Evolutionary conservation across 371 early-diverging fungal genomes (phyloP).

Genomic region (Gilbertella persicaria): DNA sequence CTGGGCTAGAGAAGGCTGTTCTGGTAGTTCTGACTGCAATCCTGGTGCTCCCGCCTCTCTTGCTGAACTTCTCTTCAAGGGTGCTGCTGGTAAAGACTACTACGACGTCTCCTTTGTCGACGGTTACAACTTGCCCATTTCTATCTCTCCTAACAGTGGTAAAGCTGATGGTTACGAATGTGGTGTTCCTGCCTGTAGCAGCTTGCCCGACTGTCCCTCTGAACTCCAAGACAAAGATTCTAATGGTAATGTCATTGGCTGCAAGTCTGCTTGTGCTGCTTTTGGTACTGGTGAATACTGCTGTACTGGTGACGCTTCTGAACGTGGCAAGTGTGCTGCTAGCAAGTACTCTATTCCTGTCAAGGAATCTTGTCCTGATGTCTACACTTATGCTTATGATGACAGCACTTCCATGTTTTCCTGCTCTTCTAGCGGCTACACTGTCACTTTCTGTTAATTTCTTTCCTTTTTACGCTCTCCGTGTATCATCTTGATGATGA

Average conservation of each 20-base stretch:
- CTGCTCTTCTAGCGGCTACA: conserved; percentile 23
- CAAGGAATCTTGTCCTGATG: conserved; percentile 26
- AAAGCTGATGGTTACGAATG: conserved; percentile 27
- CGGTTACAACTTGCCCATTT: conserved; percentile 37
- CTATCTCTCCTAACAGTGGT: conserved; percentile 31
- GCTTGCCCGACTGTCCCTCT: conserved; percentile 31
- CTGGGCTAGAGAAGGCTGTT: conserved; percentile 41
- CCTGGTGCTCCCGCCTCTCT: conserved; percentile 33
- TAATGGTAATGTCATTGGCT: conserved; percentile 33
- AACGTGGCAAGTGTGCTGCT: conserved; percentile 18
- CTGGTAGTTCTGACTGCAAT: conserved; percentile 26
- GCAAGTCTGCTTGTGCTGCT: conserved; percentile 30
- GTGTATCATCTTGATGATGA: background rate
- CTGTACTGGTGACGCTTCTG: conserved; percentile 22
- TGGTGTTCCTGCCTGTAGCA: conserved; percentile 32
- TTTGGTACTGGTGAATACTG: conserved; percentile 29
- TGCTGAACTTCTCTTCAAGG: conserved; percentile 34
- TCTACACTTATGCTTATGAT: conserved; percentile 28
- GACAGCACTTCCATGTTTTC: conserved; percentile 32
- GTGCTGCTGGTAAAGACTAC: conserved; percentile 24
- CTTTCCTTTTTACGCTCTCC: too few relatives aligned
- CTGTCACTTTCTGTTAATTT: conserved; percentile 27
- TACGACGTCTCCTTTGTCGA: conserved; percentile 43
- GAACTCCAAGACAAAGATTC: conserved; percentile 30
- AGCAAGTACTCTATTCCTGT: conserved; percentile 15